Evolutionary conservation across 1,139 yeast species (phyloP).

Genomic region (Arxiozyma telluris): DNA sequence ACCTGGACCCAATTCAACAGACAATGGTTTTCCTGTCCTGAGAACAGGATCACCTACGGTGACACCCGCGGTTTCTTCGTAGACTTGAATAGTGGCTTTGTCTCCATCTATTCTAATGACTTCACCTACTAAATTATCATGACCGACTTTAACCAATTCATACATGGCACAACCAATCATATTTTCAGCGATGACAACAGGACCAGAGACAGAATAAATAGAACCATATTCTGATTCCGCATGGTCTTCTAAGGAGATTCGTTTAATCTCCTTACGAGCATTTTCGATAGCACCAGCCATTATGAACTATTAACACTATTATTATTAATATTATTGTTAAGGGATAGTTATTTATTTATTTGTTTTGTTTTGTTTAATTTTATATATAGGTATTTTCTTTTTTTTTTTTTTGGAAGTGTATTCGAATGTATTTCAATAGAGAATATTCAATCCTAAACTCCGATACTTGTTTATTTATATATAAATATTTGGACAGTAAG

Average conservation of each 20-base stretch:
- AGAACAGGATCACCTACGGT: conserved; percentile 98
- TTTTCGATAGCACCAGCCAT: conserved; percentile 95
- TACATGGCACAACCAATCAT: conserved; percentile 99
- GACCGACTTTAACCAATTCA: conserved; percentile 96
- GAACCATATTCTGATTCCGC: conserved; percentile 75
- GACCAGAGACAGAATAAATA: conserved; percentile 93
- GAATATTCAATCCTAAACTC: too few relatives aligned
- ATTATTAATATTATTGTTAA: too few relatives aligned
- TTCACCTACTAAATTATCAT: conserved; percentile 93
- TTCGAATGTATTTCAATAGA: too few relatives aligned
- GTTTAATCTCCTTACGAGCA: conserved; percentile 89
- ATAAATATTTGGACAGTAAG: too few relatives aligned
- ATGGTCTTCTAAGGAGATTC: conserved; percentile 70
- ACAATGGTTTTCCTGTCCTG: conserved; percentile 95
- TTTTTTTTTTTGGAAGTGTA: too few relatives aligned
- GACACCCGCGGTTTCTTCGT: conserved; percentile 98
- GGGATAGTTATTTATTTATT: too few relatives aligned
- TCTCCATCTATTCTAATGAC: conserved; percentile 94
- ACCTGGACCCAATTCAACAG: conserved; percentile 98
- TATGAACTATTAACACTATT: conserved; percentile 2
- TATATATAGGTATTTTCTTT: too few relatives aligned
- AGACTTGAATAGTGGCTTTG: conserved; percentile 96
- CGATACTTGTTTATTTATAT: too few relatives aligned
- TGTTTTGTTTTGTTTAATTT: too few relatives aligned
- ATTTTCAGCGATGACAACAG: conserved; percentile 94